Conservation (phyloP, 164 flowering plant genomes). For the Umbilicus rupestris region DNA sequence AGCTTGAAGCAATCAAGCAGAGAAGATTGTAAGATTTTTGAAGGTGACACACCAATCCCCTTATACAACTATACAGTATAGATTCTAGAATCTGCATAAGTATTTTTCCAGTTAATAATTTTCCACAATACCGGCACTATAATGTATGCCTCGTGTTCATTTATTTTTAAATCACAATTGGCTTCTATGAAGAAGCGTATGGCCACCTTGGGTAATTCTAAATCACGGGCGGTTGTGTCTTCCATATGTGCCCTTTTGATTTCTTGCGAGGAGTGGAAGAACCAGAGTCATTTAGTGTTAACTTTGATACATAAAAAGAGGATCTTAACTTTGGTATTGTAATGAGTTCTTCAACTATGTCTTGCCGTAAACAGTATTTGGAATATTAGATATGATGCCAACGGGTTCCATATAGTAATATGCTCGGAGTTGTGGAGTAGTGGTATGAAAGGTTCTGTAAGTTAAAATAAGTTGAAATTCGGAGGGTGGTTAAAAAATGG, state of each 20-base stretch:
- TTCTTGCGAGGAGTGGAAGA: not conserved
- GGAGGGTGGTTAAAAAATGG: constrained; percentile 17
- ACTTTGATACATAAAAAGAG: not conserved
- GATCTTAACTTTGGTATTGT: no score
- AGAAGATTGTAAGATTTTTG: constrained; percentile 3
- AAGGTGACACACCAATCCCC: constrained; percentile 14
- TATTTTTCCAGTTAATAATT: not conserved
- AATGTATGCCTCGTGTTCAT: not conserved
- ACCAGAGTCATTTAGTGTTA: not conserved
- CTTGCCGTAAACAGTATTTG: not conserved
- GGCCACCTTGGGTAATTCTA: not conserved
- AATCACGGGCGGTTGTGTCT: not conserved
- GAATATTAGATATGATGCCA: not conserved
- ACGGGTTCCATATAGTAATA: not conserved
- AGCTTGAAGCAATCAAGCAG: constrained; percentile 12
- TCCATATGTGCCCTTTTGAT: not conserved
- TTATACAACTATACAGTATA: not conserved
- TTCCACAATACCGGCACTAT: not conserved
- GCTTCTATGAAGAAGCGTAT: not conserved
- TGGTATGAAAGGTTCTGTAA: not conserved
- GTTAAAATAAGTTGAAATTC: not conserved
- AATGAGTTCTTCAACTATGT: not conserved
- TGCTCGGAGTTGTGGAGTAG: not conserved
- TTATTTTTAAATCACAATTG: not conserved
- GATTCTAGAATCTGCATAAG: not conserved